Conservation (phyloP, 495 filamentous ascomycete species). For the Penicillium tannophilum region DNA sequence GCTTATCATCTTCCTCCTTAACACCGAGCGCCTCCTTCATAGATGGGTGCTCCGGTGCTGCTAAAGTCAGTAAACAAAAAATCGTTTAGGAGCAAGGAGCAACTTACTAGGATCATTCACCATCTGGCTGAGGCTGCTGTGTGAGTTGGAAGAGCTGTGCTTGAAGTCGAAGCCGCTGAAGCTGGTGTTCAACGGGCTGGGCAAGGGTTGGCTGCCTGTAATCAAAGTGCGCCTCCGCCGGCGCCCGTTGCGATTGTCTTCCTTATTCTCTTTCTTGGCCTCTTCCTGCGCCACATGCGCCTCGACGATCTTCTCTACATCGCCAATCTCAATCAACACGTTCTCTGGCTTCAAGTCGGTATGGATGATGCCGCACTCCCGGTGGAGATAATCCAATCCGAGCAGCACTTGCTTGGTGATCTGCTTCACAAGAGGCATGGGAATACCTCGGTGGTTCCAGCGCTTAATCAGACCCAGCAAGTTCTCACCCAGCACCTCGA, state of each 20-base stretch:
- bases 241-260: constrained; percentile 93
- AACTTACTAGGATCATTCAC: constrained; percentile 72
- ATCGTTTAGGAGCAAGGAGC: neutral
- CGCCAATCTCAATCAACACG: constrained; percentile 97
- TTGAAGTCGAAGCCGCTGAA: constrained; percentile 78
- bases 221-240: constrained; percentile 90
- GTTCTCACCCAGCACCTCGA: constrained; percentile 97
- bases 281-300: constrained; percentile 85
- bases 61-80: constrained; percentile 1
- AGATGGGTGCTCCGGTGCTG: constrained; percentile 42
- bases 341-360: constrained; percentile 98
- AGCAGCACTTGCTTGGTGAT: constrained; percentile 98
- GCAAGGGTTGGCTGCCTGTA: constrained; percentile 94
- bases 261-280: constrained; percentile 68
- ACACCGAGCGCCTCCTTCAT: constrained; percentile 65
- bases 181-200: constrained; percentile 89
- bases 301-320: constrained; percentile 96
- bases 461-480: constrained; percentile 93
- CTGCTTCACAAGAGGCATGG: constrained; percentile 94
- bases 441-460: constrained; percentile 97
- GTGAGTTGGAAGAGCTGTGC: constrained; percentile 70
- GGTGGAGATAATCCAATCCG: constrained; percentile 92
- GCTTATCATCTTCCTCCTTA: constrained; percentile 59
- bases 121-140: constrained; percentile 82
- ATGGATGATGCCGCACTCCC: constrained; percentile 98